Conservation (phyloP, 2,329 filamentous ascomycete genomes). For the Lecanosticta acicola region DNA sequence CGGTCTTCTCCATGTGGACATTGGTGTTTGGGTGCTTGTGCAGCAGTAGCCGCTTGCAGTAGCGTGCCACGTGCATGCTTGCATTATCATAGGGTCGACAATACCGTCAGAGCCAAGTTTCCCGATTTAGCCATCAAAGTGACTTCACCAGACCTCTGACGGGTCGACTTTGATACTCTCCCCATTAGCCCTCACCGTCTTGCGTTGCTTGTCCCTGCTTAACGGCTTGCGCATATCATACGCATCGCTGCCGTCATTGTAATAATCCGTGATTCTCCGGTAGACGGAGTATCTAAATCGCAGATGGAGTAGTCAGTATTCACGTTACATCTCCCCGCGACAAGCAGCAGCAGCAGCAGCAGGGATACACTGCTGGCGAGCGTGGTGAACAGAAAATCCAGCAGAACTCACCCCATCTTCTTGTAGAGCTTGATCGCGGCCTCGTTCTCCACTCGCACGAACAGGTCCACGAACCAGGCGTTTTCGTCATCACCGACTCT, state of each 20-base stretch:
- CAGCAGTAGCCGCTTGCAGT: too few relatives aligned
- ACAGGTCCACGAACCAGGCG: constrained; percentile 93
- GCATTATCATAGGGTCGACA: too few relatives aligned
- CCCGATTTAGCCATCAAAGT: too few relatives aligned
- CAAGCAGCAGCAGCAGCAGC: not conserved
- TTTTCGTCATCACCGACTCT: constrained; percentile 73
- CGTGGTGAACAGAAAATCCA: not conserved
- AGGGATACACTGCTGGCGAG: constrained; percentile 2
- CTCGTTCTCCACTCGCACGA: constrained; percentile 81
- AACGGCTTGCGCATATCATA: constrained; percentile 95
- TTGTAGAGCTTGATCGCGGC: constrained; percentile 85
- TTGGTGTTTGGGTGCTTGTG: too few relatives aligned
- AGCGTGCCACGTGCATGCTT: too few relatives aligned
- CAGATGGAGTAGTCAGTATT: too few relatives aligned
- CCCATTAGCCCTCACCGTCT: constrained; percentile 75
- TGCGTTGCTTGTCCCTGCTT: constrained; percentile 67
- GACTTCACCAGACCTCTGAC: constrained; percentile 72
- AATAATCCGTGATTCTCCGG: constrained; percentile 83
- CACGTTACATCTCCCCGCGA: too few relatives aligned
- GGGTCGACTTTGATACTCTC: constrained; percentile 72
- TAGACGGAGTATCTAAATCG: constrained; percentile 69
- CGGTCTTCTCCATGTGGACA: too few relatives aligned
- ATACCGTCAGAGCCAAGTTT: too few relatives aligned
- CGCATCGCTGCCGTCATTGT: constrained; percentile 90
- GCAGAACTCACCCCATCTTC: constrained; percentile 63